Conservation (phyloP, 2,329 filamentous ascomycete genomes). For the Diaporthe citrichinensis region DNA sequence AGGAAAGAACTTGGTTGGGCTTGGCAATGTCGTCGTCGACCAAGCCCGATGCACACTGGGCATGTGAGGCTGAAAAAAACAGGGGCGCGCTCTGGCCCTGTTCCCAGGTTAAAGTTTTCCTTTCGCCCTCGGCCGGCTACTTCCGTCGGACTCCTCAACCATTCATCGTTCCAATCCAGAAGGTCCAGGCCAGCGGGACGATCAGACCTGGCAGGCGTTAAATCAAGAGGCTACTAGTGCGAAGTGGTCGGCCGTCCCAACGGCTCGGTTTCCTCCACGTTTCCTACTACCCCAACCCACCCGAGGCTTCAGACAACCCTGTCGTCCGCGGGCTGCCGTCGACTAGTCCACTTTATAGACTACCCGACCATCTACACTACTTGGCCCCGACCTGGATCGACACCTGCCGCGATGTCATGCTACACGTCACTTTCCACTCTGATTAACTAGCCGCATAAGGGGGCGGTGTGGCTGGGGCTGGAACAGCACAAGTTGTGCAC, state of each 20-base stretch:
- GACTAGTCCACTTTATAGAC: slow-evolving; percentile 26
- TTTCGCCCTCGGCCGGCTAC: neutral
- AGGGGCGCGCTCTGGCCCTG: slow-evolving; percentile 11
- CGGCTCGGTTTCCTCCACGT: neutral
- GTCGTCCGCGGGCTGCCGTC: neutral
- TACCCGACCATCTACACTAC: slow-evolving; percentile 3
- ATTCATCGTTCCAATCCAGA: neutral
- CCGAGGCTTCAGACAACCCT: slow-evolving; percentile 8
- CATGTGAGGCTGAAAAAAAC: slow-evolving; percentile 20
- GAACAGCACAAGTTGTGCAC: neutral
- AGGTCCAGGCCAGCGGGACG: neutral
- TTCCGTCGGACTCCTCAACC: neutral
- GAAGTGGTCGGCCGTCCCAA: neutral
- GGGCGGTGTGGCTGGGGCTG: neutral
- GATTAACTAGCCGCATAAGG: neutral
- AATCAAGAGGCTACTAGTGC: slow-evolving; percentile 6
- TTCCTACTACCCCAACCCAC: slow-evolving; percentile 31
- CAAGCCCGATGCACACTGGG: neutral
- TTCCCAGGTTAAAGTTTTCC: neutral
- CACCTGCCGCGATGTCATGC: slow-evolving; percentile 14
- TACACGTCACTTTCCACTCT: slow-evolving; percentile 19
- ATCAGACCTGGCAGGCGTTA: neutral
- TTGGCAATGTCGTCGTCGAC: slow-evolving; percentile 22
- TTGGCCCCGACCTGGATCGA: slow-evolving; percentile 1
- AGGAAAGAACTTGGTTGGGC: neutral